phyloP scores from a whole-genome alignment of 2,329 filamentous ascomycete species.

The Diaporthe nobilis region DNA sequence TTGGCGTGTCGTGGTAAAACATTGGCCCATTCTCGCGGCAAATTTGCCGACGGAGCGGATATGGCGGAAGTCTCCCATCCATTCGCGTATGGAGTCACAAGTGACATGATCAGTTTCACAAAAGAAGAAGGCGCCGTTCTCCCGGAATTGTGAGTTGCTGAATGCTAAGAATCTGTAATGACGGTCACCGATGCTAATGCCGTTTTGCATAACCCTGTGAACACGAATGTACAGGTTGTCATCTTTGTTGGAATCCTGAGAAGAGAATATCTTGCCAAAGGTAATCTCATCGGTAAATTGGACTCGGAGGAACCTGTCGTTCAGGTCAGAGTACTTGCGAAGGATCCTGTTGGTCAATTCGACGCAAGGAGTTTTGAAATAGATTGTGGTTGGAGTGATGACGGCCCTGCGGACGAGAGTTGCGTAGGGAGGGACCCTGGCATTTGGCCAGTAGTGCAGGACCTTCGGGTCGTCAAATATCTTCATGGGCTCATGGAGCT shows the following conservation, averaged over 20 bases:
- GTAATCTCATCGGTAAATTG: slow-evolving; percentile 88
- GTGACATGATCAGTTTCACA: slow-evolving; percentile 76
- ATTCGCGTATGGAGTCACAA: slow-evolving; percentile 82
- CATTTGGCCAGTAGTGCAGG: slow-evolving; percentile 59
- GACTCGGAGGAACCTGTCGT: slow-evolving; percentile 88
- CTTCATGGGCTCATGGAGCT: slow-evolving; percentile 77
- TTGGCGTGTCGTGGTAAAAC: slow-evolving; percentile 91
- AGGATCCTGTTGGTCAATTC: slow-evolving; percentile 92
- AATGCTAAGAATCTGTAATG: slow-evolving; percentile 93
- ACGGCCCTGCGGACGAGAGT: slow-evolving; percentile 81
- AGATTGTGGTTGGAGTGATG: slow-evolving; percentile 87
- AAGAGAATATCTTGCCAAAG: slow-evolving; percentile 71
- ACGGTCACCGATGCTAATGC: slow-evolving; percentile 85
- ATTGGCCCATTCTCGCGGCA: slow-evolving; percentile 90
- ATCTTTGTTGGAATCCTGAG: slow-evolving; percentile 67
- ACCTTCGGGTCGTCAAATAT: slow-evolving; percentile 74
- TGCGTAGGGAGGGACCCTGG: slow-evolving; percentile 78
- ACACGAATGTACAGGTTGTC: slow-evolving; percentile 83
- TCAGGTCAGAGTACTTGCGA: slow-evolving; percentile 75
- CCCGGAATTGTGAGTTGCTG: slow-evolving; percentile 94
- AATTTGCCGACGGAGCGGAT: slow-evolving; percentile 91
- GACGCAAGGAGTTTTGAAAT: slow-evolving; percentile 81
- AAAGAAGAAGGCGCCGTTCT: slow-evolving; percentile 95
- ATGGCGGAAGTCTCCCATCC: slow-evolving; percentile 88
- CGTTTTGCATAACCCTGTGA: slow-evolving; percentile 78